Percentiles rank a stretch among this genome's conserved stretches.
phyloP scores from a whole-genome alignment of 2,329 filamentous ascomycete genomes.

The Epichloe brachyelytri region DNA sequence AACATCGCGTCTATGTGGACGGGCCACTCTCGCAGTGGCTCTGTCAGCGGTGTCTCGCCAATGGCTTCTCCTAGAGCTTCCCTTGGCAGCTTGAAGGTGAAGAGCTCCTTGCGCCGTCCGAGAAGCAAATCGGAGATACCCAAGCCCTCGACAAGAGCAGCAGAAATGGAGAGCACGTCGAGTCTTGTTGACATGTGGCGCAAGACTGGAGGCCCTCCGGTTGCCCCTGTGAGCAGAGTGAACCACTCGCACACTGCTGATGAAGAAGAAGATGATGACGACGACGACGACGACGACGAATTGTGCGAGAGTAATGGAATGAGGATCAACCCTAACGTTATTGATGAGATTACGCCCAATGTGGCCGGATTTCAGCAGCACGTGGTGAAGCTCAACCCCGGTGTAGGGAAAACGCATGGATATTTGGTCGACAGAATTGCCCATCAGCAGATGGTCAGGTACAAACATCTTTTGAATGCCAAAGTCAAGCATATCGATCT shows the following conservation, averaged over 20 bases:
- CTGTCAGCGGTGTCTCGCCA: slow-evolving; percentile 39
- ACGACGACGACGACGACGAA: slow-evolving; percentile 49
- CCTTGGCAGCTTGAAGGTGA: slow-evolving; percentile 28
- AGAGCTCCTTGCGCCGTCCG: slow-evolving; percentile 37
- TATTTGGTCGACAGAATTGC: slow-evolving; percentile 71
- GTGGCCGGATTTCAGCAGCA: slow-evolving; percentile 66
- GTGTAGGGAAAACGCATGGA: slow-evolving; percentile 38
- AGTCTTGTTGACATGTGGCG: slow-evolving; percentile 39
- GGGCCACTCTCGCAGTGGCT: slow-evolving; percentile 44
- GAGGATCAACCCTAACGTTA: slow-evolving; percentile 48
- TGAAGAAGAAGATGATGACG: slow-evolving; percentile 20
- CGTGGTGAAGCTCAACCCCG: slow-evolving; percentile 61
- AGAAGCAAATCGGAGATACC: slow-evolving; percentile 42
- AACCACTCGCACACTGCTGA: slow-evolving; percentile 2
- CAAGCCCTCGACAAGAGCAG: slow-evolving; percentile 20
- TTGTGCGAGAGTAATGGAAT: slow-evolving; percentile 44
- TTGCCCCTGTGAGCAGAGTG: slow-evolving; percentile 31
- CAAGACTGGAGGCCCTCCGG: slow-evolving; percentile 39
- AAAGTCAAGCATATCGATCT: slow-evolving; percentile 57
- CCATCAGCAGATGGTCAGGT: slow-evolving; percentile 66
- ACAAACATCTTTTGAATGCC: slow-evolving; percentile 60
- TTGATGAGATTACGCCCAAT: slow-evolving; percentile 58
- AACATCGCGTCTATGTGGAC: slow-evolving; percentile 43
- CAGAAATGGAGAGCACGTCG: slow-evolving; percentile 24
- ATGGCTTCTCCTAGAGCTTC: slow-evolving; percentile 41